Evolutionary conservation across 169 alveolate species (phyloP).

Genomic region (Fabrea salina): DNA sequence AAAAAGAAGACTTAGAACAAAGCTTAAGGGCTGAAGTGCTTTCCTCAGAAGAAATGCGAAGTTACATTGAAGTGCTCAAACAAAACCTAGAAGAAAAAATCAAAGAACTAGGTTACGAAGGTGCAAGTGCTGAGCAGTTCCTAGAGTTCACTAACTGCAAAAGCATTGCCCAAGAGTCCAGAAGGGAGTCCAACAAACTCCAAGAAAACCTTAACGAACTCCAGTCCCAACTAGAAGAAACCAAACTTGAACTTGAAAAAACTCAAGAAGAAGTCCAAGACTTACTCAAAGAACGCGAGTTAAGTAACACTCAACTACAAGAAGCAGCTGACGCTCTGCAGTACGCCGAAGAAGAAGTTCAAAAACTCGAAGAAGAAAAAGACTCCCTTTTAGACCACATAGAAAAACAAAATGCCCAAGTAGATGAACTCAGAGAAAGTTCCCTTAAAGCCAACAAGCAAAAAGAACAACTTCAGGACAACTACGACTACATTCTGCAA

Average conservation of each 20-base stretch:
- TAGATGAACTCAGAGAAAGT: too few species aligned
- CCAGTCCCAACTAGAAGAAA: neutral
- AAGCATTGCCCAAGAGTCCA: slow-evolving; percentile 43
- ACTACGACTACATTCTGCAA: too few species aligned
- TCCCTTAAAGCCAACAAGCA: too few species aligned
- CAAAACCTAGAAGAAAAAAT: slow-evolving; percentile 54
- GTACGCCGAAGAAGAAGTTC: slow-evolving; percentile 38
- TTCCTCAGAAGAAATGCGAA: slow-evolving; percentile 51
- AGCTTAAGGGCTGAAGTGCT: slow-evolving; percentile 38
- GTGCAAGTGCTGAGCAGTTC: slow-evolving; percentile 38
- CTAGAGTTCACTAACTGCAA: slow-evolving; percentile 39
- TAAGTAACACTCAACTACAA: slow-evolving; percentile 23
- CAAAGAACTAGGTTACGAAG: slow-evolving; percentile 41
- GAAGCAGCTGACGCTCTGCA: slow-evolving; percentile 33
- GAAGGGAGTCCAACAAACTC: slow-evolving; percentile 38
- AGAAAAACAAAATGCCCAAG: slow-evolving; percentile 39
- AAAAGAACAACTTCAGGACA: too few species aligned
- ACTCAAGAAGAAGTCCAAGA: slow-evolving; percentile 44
- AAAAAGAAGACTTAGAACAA: slow-evolving; percentile 14
- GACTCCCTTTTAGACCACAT: slow-evolving; percentile 46
- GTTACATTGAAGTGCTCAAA: slow-evolving; percentile 53
- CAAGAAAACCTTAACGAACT: slow-evolving; percentile 25
- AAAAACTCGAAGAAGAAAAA: slow-evolving; percentile 44
- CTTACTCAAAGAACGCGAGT: slow-evolving; percentile 36
- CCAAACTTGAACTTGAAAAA: slow-evolving; percentile 25